phyloP scores from a whole-genome alignment of 106 monocot species.

The Dioscorea alata region DNA sequence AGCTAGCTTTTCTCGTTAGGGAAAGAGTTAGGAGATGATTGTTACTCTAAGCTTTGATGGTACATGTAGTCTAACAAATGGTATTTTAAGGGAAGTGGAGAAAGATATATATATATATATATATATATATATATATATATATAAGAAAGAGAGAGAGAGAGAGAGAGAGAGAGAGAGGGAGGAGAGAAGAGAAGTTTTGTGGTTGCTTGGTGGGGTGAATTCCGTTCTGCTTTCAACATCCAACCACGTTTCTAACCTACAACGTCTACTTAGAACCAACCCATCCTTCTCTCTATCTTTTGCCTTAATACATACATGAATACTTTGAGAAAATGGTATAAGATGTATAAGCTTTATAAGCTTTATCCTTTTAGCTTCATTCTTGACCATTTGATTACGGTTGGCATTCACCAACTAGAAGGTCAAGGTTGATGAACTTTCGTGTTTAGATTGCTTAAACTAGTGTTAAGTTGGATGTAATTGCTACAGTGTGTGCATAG shows the following conservation, averaged over 20 bases:
- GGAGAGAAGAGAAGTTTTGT: neutral
- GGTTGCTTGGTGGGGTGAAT: conserved; percentile 21
- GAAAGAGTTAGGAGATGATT: conserved; percentile 10
- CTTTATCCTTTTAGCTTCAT: no score
- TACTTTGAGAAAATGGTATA: no score
- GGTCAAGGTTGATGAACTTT: neutral
- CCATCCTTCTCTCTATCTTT: neutral
- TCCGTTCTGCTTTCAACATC: conserved; percentile 23
- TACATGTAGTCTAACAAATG: conserved; percentile 13
- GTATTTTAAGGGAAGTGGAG: neutral
- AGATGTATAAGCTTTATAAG: no score
- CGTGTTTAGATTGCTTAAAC: neutral
- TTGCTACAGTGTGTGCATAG: neutral
- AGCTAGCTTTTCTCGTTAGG: conserved; percentile 4
- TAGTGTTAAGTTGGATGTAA: neutral
- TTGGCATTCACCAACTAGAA: neutral
- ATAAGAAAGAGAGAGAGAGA: conserved; percentile 8
- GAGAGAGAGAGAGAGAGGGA: conserved; percentile 8
- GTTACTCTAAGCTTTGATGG: conserved; percentile 14
- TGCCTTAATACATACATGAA: no score
- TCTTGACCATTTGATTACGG: neutral
- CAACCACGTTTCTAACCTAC: conserved; percentile 21
- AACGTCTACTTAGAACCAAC: conserved; percentile 22
- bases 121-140: no score
- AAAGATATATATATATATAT: neutral